Evolutionary conservation across 108 stramenopile species (phyloP), one percentile per base, ranked within the genome.

Genomic region (Schizochytrium sp.): DNA sequence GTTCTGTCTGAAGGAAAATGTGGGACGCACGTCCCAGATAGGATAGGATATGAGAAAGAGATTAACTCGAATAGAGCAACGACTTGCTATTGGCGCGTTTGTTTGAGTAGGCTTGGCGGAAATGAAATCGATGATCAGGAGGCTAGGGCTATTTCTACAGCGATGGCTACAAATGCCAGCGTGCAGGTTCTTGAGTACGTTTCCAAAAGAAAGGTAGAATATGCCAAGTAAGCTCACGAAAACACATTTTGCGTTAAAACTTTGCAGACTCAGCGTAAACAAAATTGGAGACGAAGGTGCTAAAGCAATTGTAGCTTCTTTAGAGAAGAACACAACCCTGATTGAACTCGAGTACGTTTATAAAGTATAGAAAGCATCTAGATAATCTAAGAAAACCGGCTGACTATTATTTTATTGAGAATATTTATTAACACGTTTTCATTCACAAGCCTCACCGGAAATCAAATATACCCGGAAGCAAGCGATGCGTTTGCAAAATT

Each of bases 181-280:
- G 42, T 69, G 64, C 64, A 69, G 15, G 64, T 69, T 69, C 64
- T 69, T 44, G 64, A 69, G 64, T 69, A 69, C 64, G 64, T 69
- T 28, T 69, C 42, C 64, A 13, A 44, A 7, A 12, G 44, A 44
- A 8, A 8, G 8, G 10, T 28, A 44, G 3, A 28, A 28, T 28
- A 28, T 28, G 28, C 28, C 28, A 28, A 28, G 28, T 28, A 28
- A 28, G 28, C 28, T 28, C 28, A 28, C 19, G 59, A 60, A 60
- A 2, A n/a, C 59, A n/a, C 17, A 60, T 60, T 60, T n/a, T 60
- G 2, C 17, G 19, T n/a, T 69, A 13, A 1, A 15, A 38, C 40
- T 2, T 0, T 69, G 19, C 64, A 69, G 64, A 2, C 64, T 69
- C 1, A 69, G 64, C 64, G 64, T 69, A 7, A 69, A 69, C 64